Base-by-base conservation (phyloP, 164 flowering plant species). In the Malania oleifera region DNA sequence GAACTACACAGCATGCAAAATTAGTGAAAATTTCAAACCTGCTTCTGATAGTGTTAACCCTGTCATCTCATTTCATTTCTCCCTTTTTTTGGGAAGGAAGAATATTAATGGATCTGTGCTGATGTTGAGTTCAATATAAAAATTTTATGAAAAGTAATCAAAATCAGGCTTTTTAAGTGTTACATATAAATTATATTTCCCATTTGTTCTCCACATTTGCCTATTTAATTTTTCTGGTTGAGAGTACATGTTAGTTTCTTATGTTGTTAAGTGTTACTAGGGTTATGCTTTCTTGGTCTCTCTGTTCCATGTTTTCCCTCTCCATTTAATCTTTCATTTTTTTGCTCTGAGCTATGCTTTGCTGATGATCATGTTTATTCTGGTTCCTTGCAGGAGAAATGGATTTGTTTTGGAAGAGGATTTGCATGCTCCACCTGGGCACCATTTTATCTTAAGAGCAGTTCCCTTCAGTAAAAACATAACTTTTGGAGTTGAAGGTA, bases 401-500 rank as follows among this genome's bases (percentile, higher is more conserved):
- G 99, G 99, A 12, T 95, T 95, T 74, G 45, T 70, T 59, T 63
- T 95, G 76, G 90, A 81, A 65, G 99, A 95, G 73, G 93, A 95
- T 63, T 37, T 68, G 24, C 54, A 72, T 71, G 95, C 96, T 66
- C 89, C 80, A 61, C 81, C 95, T 20, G 99, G 99, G 50, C 67
- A 59, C 31, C 96, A 71, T 57, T 89, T 83, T 73, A 82, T 64
- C 53, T 57, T 95, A 62, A 83, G 70, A 74, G 78, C 97, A 57
- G 87, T 95, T 58, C 99, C 99, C 52, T 95, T 91, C 76, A 95
- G 99, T 75, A 91, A 95, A 75, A 95, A 89, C 66, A 81, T 89
- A 53, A 83, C 86, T 56, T 91, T 95, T 75, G 97, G 99, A 53
- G 85, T 79, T 69, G 93, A 78, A 89, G 99, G 99, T 88, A 79